Percentiles rank a stretch among this genome's conserved stretches.
Conservation (phyloP, 345 rosid genomes). For the Viola odorata region DNA sequence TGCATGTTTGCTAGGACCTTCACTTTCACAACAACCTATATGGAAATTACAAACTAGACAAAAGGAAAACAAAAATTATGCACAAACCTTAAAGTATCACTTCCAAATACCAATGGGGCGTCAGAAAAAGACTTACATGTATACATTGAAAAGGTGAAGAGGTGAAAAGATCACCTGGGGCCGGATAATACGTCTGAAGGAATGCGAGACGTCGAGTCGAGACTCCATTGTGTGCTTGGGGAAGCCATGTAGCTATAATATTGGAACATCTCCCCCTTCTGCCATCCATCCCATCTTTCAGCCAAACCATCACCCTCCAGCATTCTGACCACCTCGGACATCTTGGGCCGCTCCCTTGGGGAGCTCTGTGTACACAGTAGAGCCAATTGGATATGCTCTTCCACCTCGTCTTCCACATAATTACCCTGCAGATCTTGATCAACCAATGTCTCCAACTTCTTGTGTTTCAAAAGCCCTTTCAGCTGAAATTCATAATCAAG, state of each 20-base stretch:
- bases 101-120: constrained; percentile 17
- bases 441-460: constrained; percentile 65
- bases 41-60: constrained; percentile 22
- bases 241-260: constrained; percentile 37
- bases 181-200: constrained; percentile 69
- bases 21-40: constrained; percentile 29
- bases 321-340: constrained; percentile 94
- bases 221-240: constrained; percentile 44
- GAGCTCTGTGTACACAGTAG: constrained; percentile 74
- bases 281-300: constrained; percentile 94
- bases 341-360: constrained; percentile 82
- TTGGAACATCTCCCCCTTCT: constrained; percentile 70
- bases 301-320: constrained; percentile 91
- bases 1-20: constrained; percentile 20
- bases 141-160: not conserved
- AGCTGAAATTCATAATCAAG: constrained; percentile 42
- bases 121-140: not conserved
- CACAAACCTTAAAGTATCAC: constrained; percentile 23
- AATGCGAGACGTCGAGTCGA: constrained; percentile 56
- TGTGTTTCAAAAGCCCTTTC: constrained; percentile 81
- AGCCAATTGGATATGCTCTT: constrained; percentile 80
- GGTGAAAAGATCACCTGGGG: constrained; percentile 53
- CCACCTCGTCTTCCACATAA: constrained; percentile 61
- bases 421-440: constrained; percentile 58
- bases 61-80: constrained; percentile 20